These are phyloP conservation scores for Suaeda aralocaspica DNA, from an alignment of 148 eudicot species.

Conservation along the genomic window DNA sequence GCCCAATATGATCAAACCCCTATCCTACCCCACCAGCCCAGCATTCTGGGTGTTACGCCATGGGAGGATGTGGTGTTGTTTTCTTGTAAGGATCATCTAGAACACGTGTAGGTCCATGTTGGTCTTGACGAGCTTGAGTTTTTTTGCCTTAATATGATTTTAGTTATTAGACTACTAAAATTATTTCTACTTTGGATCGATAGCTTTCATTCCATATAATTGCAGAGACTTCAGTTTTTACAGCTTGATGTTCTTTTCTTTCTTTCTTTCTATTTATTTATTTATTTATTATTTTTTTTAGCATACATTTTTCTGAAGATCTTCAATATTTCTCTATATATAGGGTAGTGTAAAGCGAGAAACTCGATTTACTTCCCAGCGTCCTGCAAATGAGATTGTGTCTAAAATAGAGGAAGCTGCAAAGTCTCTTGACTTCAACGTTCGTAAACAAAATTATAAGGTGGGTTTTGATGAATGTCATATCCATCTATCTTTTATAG, in stretches of 20 bases:
- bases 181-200: background rate
- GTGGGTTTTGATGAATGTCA: slow-evolving; percentile 27
- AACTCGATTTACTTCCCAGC: slow-evolving; percentile 74
- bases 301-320: too few relatives aligned
- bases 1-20: background rate
- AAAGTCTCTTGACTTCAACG: slow-evolving; percentile 78
- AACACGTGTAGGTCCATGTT: background rate
- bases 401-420: slow-evolving; percentile 91
- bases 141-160: background rate
- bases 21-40: background rate
- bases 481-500: background rate
- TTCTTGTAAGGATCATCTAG: background rate
- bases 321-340: slow-evolving; percentile 1
- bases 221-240: background rate
- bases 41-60: background rate
- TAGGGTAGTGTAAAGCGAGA: slow-evolving; percentile 69
- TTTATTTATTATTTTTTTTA: too few relatives aligned
- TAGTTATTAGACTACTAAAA: background rate
- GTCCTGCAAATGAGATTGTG: slow-evolving; percentile 78
- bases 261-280: too few relatives aligned
- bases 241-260: background rate
- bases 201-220: background rate
- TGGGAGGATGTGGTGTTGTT: background rate
- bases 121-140: background rate
- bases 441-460: slow-evolving; percentile 76